Percentiles rank a stretch among this genome's conserved stretches.
These are phyloP conservation scores for Yamadazyma membranifaciens DNA, from an alignment of 1,139 yeast genomes.

Conservation along the genomic window DNA sequence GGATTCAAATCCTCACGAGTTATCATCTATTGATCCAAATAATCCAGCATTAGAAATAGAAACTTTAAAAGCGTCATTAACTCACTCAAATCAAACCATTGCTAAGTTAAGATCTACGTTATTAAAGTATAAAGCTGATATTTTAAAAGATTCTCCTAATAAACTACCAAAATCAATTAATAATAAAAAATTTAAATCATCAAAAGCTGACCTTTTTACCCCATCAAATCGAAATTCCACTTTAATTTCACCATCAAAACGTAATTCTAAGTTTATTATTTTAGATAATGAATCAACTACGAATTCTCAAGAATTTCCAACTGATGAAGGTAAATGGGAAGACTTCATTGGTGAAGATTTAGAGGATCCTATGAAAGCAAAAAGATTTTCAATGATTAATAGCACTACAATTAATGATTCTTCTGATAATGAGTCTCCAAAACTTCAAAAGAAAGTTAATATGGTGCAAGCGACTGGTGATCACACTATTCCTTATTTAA, in stretches of 20 bases:
- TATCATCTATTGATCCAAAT: constrained; percentile 40
- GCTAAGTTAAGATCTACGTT: constrained; percentile 52
- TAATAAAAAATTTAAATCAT: constrained; percentile 19
- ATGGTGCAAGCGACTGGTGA: constrained; percentile 15
- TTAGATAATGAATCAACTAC: constrained; percentile 20
- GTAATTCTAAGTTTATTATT: constrained; percentile 33
- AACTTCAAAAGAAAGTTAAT: constrained; percentile 11
- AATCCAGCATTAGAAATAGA: constrained; percentile 62
- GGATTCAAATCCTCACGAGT: constrained; percentile 28
- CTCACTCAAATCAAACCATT: constrained; percentile 63
- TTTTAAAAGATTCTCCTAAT: constrained; percentile 13
- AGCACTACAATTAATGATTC: constrained; percentile 14
- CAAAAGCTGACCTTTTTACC: constrained; percentile 13
- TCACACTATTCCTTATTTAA: constrained; percentile 25
- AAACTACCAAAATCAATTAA: constrained; percentile 11
- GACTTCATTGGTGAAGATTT: constrained; percentile 36
- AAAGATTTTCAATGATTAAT: constrained; percentile 16
- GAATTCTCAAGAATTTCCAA: constrained; percentile 12
- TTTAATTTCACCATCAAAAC: constrained; percentile 34
- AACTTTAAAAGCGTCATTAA: constrained; percentile 63
- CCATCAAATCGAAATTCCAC: constrained; percentile 23
- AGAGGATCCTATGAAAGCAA: constrained; percentile 22
- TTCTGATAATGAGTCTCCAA: constrained; percentile 22
- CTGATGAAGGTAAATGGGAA: constrained; percentile 40
- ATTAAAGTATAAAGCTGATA: constrained; percentile 35